phyloP scores from a whole-genome alignment of 73 alveolate genomes.

The Symbiodinium pilosum region DNA sequence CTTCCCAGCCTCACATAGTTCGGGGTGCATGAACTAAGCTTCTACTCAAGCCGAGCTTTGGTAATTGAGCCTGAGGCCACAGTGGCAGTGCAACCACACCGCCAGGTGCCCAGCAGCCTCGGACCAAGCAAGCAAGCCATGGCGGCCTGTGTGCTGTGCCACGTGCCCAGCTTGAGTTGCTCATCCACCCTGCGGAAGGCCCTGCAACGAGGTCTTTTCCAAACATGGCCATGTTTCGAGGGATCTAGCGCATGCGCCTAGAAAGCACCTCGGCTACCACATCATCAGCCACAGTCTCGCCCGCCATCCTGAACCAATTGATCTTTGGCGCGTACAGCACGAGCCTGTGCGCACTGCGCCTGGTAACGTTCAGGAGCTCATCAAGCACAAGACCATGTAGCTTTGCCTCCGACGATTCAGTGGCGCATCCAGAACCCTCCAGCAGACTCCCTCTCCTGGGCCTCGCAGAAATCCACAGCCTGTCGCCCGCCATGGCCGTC shows the following conservation, averaged over 20 bases:
- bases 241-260: background rate
- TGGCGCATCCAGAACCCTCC: background rate
- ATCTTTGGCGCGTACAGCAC: background rate
- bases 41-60: too few relatives aligned
- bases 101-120: conserved; percentile 96
- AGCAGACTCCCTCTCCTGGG: background rate
- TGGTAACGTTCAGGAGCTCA: conserved; percentile 1
- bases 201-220: background rate
- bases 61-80: too few relatives aligned
- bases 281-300: background rate
- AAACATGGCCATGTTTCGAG: background rate
- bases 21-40: too few relatives aligned
- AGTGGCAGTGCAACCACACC: conserved; percentile 98
- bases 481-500: conserved; percentile 99
- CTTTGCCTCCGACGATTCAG: background rate
- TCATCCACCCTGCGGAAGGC: conserved; percentile 66
- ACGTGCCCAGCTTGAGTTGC: conserved; percentile 29
- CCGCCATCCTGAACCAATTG: background rate
- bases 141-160: too few relatives aligned
- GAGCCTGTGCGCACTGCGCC: background rate
- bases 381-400: background rate
- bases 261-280: background rate
- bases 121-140: too few relatives aligned
- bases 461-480: conserved; percentile 97
- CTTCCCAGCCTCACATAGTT: too few relatives aligned